Evolutionary conservation across 164 flowering plant species (phyloP), one percentile per base, ranked within the genome.

Genomic region (Magnolia kwangsiensis): DNA sequence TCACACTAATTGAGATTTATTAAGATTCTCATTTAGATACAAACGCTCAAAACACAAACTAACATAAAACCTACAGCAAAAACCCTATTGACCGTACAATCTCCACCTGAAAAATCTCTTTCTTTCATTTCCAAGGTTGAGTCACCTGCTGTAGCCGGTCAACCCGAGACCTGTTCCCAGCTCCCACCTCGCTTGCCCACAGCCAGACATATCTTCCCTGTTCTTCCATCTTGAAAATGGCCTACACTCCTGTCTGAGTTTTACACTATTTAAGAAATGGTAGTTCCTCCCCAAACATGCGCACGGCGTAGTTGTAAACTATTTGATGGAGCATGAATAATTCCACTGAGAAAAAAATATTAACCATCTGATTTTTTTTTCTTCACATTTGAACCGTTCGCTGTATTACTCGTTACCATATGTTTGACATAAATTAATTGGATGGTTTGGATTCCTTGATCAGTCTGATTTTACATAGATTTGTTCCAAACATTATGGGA

Each of bases 71-170:
- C 71, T 18, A 31, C 2, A 67, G 45, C n/a, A n/a, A 11, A 8
- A 45, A 45, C 16, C 72, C 18, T 70, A 10, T 6, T 14, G 31
- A 70, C 18, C 24, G 55, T 24, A 20, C 50, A 23, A 18, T 14
- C 21, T 13, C n/a, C 58, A 63, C 72, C 76, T 74, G 76, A 63
- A 45, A 63, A 37, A 49, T 59, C 65, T 45, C 21, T 67, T 70
- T 75, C 72, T 61, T 71, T 71, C 72, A 73, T 74, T 73, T 73
- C 78, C 76, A 45, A 65, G 71, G 71, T 50, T 23, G 10, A 24
- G 21, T 55, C 65, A 18, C 24, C 69, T 65, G 24, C 45, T 77
- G 50, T 27, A 19, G 27, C 74, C 79, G 59, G 77, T 50, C 65
- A 29, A 19, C 13, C 27, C 50, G 23, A 79, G 75, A 27, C 71